Base-by-base conservation (phyloP, 192 early-diverging fungal genomes). In the Entomortierella lignicola region DNA sequence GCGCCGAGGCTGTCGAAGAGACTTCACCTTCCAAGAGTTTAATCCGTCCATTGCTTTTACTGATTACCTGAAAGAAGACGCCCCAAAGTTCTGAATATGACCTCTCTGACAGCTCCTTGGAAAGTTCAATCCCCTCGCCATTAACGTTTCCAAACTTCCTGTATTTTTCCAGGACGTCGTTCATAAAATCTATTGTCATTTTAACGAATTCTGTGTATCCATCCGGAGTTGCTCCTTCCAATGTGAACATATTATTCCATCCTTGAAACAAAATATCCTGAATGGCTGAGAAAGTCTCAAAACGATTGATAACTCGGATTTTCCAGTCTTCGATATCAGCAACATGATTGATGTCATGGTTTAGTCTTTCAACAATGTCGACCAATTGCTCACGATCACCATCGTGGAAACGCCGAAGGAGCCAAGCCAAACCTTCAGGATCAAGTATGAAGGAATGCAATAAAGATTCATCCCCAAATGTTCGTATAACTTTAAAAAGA, bases 141-240 rank as follows among this genome's bases (percentile, higher is more conserved):
- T 52, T 52, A 10, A 42, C 13, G 39, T 42, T 42, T 42, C 39
- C 39, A 42, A 52, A 21, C 50, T 52, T 52, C 50, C 7, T 52
- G 18, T 18, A 52, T 7, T 18, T 52, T 52, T 18, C n/a, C 23
- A 52, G 18, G 23, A 21, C 18, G 50, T 21, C 39, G 18, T 18
- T 52, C 50, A 52, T 52, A 25, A 52, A 52, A n/a, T 52, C 50
- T 21, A 52, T 21, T 52, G 23, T 52, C 50, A 52, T 52, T 52
- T 52, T 52, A 18, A 21, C 23, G n/a, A 52, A 52, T 52, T 18
- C 50, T 21, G 23, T 52, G 50, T 21, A 25, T 25, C 23, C 50
- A 21, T 52, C 23, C 18, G 17, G 20, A 21, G 17, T 25, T 25
- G 5, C 50, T 18, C 50, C 50, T n/a, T 52, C 50, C 17, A 52